Conservation (phyloP, 2,329 filamentous ascomycete species). For the Epichloe sibirici region DNA sequence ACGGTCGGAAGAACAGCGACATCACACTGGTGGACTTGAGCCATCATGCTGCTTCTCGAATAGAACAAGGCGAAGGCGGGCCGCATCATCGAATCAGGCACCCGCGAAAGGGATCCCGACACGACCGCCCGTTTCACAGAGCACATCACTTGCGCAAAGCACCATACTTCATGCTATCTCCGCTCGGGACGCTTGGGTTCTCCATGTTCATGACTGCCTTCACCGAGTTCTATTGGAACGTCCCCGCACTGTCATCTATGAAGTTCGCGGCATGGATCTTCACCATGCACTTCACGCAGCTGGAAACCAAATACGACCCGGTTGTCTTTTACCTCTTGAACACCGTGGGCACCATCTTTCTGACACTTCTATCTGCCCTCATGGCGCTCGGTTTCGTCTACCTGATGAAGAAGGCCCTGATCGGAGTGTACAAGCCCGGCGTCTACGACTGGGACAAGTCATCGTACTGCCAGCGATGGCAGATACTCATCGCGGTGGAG, state of each 20-base stretch:
- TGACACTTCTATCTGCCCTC: conserved; percentile 30
- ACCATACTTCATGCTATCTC: conserved; percentile 36
- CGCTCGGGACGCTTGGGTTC: conserved; percentile 35
- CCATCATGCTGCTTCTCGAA: neutral
- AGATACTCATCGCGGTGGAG: conserved; percentile 40
- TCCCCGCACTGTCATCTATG: conserved; percentile 32
- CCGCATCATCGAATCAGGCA: neutral
- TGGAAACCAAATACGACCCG: conserved; percentile 17
- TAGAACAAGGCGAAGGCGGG: conserved; percentile 3
- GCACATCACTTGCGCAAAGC: conserved; percentile 21
- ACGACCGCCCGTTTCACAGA: conserved; percentile 43
- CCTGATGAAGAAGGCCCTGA: conserved; percentile 36
- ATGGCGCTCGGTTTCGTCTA: conserved; percentile 32
- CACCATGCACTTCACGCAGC: conserved; percentile 10
- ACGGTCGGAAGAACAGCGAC: conserved; percentile 14
- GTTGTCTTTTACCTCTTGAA: conserved; percentile 30
- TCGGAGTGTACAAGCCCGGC: conserved; percentile 37
- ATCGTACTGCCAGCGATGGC: conserved; percentile 47
- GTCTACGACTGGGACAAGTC: conserved; percentile 46
- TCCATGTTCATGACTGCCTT: conserved; percentile 33
- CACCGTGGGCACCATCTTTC: conserved; percentile 24
- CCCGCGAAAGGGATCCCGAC: conserved; percentile 24
- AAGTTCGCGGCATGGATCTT: conserved; percentile 30
- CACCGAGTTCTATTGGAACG: conserved; percentile 38
- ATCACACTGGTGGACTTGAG: conserved; percentile 12